Evolutionary conservation across 2,329 filamentous ascomycete genomes (phyloP), one percentile per base, ranked within the genome.

Genomic region (Xylaria polymorpha): DNA sequence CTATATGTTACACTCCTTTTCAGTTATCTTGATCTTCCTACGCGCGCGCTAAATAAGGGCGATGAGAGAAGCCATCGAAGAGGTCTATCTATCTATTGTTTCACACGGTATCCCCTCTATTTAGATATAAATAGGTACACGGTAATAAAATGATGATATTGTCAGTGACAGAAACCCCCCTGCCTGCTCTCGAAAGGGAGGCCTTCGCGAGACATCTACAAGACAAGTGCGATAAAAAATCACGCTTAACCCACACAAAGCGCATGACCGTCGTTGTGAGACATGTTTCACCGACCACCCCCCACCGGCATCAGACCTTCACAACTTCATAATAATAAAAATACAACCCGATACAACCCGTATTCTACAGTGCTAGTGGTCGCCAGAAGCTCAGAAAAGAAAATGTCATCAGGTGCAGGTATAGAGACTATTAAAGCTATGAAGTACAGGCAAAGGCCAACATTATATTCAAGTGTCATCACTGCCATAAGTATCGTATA

Each of bases 401-500:
- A 39, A 55, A n/a, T 51, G 37, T 14, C 32, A n/a, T 53, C 18
- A 12, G n/a, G 32, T 37, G 37, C 29, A 46, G 12, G 20, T 20
- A 44, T n/a, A 56, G n/a, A 51, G 58, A 44, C 20, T 9, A 55
- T 20, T 60, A 39, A 12, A 46, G 20, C 48, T 25, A 29, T 14
- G 14, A 57, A 50, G 35, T 57, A 66, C 43, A 53, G 12, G 46
- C n/a, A 44, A 60, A 10, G 61, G 32, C 39, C 56, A 61, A 61
- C 35, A 61, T 18, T 70, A 58, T 64, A 67, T 64, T 61, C 18
- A 64, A 46, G 20, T 44, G 14, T 67, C 68, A 48, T 67, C 43
- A 48, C 57, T 57, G 57, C 61, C 64, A 25, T 69, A 56, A 67
- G 37, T 61, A 61, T 67, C 64, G 39, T 64, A 57, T 63, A 46